A percentile compares a stretch with the other conserved stretches of the same genome.
Evolutionary conservation across 179 eudicot species (phyloP).

Genomic region (Gypsophila paniculata): DNA sequence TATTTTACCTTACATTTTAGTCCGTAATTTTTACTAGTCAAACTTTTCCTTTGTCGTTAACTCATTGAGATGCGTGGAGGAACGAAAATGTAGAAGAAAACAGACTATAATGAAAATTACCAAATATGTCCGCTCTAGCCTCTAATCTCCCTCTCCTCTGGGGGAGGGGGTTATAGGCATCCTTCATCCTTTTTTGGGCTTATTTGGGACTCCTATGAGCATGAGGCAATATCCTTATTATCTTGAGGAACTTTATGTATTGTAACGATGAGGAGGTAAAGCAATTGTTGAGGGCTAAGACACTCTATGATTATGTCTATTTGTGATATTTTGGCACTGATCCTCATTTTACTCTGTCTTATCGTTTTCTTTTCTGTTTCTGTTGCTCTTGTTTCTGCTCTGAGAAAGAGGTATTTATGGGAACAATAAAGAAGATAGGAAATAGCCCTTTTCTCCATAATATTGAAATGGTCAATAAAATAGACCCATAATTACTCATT

Average conservation of each 20-base stretch:
- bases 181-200: neutral
- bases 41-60: constrained; percentile 8
- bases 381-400: neutral
- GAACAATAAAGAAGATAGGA: too few relatives aligned
- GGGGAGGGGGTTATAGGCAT: neutral
- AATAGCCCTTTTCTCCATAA: too few relatives aligned
- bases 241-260: neutral
- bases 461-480: too few relatives aligned
- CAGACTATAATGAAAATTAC: neutral
- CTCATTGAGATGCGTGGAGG: constrained; percentile 4
- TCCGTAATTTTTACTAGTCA: neutral
- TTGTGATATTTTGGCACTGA: neutral
- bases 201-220: neutral
- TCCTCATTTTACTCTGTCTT: neutral
- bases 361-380: neutral
- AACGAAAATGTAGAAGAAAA: neutral
- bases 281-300: neutral
- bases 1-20: neutral
- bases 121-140: neutral
- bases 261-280: neutral
- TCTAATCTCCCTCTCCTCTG: neutral
- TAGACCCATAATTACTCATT: too few relatives aligned
- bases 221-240: neutral
- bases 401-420: too few relatives aligned
- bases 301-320: constrained; percentile 1